Evolutionary conservation across 352 stramenopile species (phyloP).

Genomic region (Phytophthora sojae): DNA sequence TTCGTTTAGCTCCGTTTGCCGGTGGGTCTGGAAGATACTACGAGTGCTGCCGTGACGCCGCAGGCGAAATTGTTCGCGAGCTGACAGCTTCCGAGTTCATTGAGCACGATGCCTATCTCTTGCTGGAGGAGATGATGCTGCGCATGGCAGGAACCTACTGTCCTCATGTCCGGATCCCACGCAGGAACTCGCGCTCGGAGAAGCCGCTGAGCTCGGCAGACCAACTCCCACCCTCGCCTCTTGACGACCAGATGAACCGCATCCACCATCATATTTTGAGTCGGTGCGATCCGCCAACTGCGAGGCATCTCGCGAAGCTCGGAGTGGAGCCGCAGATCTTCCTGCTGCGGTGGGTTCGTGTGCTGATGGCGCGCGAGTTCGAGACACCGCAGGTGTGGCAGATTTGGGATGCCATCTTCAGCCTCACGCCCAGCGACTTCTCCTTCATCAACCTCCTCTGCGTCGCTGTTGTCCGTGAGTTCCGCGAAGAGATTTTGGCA

Average conservation of each 20-base stretch:
- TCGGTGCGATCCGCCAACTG: constrained; percentile 68
- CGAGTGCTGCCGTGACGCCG: constrained; percentile 71
- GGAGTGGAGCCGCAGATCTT: constrained; percentile 79
- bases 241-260: constrained; percentile 80
- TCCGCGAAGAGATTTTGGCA: constrained; percentile 66
- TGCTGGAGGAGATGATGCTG: constrained; percentile 78
- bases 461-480: constrained; percentile 74
- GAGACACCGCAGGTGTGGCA: constrained; percentile 79
- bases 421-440: constrained; percentile 72
- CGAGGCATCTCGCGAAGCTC: constrained; percentile 53
- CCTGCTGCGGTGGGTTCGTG: constrained; percentile 74
- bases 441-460: constrained; percentile 83
- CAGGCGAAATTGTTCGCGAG: constrained; percentile 58
- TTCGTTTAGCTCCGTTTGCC: constrained; percentile 56
- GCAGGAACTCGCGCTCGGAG: constrained; percentile 21
- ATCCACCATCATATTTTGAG: constrained; percentile 75
- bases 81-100: constrained; percentile 56
- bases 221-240: constrained; percentile 50
- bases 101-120: constrained; percentile 72
- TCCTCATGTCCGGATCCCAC: constrained; percentile 34
- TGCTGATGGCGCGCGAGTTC: constrained; percentile 83
- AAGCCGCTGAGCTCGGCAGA: constrained; percentile 35
- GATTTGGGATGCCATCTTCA: constrained; percentile 84
- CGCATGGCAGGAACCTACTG: constrained; percentile 80
- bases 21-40: constrained; percentile 52